Evolutionary conservation across 305 asterid genomes (phyloP), one percentile per base, ranked within the genome.

Genomic region (Solanum aculeatissimum): DNA sequence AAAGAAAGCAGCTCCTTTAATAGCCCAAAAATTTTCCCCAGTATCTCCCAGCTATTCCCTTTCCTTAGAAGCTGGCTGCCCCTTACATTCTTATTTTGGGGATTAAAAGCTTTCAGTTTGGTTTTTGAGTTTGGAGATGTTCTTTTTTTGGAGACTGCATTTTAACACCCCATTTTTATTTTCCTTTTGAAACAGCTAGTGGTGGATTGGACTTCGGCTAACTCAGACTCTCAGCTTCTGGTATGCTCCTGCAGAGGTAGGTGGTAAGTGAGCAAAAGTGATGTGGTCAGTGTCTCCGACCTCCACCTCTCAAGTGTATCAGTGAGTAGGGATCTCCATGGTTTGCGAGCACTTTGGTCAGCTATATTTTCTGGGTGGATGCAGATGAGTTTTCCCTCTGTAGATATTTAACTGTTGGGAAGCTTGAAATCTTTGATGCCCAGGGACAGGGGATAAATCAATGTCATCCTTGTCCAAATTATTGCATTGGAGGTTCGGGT

Each of bases 351-450:
- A 79, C 82, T 85, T 80, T 68, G 82, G 77, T 83, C 60, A 47
- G 84, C 86, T 58, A 43, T 82, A 55, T 60, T 78, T 53, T 49
- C 58, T 83, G 80, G 84, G 83, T 82, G 90, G 86, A 83, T 86
- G 83, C 86, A 83, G 87, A 86, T 84, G 83, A 84, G 84, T 80
- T 87, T 89, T 87, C 88, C 85, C 75, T 81, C 88, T 90, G 92
- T 91, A 88, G 88, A 91, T 90, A 90, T 80, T 85, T 85, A 81
- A 91, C 91, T 86, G 87, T 85, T 68, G 86, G 89, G 84, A 91
- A 88, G 85, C 88, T 62, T 86, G 88, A 72, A 38, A 83, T 83
- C 81, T 83, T 29, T 84, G 86, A 81, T 63, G 84, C 81, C 84
- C 86, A 63, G 83, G 35, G 78, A 70, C 82, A 12, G 32, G 85